phyloP scores from a whole-genome alignment of 306 rosid species.

The Vachellia collinsii region DNA sequence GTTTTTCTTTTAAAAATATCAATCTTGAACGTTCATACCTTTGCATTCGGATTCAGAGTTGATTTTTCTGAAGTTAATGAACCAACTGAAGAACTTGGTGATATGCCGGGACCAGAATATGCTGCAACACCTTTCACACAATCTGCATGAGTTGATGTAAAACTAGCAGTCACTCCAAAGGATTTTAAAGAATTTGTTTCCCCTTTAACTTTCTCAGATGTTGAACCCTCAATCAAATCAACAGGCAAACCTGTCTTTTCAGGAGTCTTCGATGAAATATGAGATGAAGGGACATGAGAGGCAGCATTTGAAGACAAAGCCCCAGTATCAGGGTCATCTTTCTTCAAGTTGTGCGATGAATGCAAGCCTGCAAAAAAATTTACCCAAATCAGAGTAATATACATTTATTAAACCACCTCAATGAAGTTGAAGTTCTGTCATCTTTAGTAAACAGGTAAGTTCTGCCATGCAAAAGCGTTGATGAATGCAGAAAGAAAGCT shows the following conservation, averaged over 20 bases:
- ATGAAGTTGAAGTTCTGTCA: slow-evolving; percentile 12
- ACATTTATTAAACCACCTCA: slow-evolving; percentile 21
- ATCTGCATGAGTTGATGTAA: slow-evolving; percentile 64
- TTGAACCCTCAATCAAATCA: slow-evolving; percentile 48
- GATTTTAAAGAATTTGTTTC: slow-evolving; percentile 52
- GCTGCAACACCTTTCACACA: slow-evolving; percentile 46
- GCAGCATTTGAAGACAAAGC: slow-evolving; percentile 44
- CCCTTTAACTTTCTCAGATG: slow-evolving; percentile 51
- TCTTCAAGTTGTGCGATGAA: slow-evolving; percentile 46
- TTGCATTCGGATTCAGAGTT: slow-evolving; percentile 81
- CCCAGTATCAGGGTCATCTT: slow-evolving; percentile 54
- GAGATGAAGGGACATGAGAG: slow-evolving; percentile 49
- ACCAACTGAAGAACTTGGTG: slow-evolving; percentile 89
- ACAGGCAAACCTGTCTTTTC: slow-evolving; percentile 51
- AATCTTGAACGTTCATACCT: slow-evolving; percentile 55
- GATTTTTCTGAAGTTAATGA: slow-evolving; percentile 84
- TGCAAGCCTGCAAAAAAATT: slow-evolving; percentile 57
- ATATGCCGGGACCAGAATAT: slow-evolving; percentile 64
- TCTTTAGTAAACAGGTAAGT: slow-evolving; percentile 16
- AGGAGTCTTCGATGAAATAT: slow-evolving; percentile 46
- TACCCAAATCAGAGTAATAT: slow-evolving; percentile 16
- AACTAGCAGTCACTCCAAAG: slow-evolving; percentile 67
- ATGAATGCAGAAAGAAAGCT: slow-evolving; percentile 20
- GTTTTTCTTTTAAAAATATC: slow-evolving; percentile 13
- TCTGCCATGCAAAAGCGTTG: slow-evolving; percentile 29